These are phyloP conservation scores for Fragaria iinumae DNA, from an alignment of 306 rosid genomes.

Conservation along the genomic window DNA sequence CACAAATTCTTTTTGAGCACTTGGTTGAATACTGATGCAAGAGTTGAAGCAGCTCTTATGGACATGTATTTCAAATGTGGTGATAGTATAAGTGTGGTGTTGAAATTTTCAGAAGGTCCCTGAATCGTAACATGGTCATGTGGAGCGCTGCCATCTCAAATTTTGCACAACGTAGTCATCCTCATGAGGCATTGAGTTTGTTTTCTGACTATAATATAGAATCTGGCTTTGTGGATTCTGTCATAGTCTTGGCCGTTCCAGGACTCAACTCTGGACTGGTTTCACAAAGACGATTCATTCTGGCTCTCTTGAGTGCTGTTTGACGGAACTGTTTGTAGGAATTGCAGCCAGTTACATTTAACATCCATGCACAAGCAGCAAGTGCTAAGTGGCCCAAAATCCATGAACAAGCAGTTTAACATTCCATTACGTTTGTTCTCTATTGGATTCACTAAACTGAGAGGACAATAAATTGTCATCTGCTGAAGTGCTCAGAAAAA, in stretches of 20 bases:
- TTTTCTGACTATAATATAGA: slow-evolving; percentile 17
- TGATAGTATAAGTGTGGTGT: slow-evolving; percentile 21
- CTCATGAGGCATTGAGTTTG: slow-evolving; percentile 32
- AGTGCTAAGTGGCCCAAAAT: neutral
- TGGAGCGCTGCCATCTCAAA: slow-evolving; percentile 35
- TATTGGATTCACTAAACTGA: neutral
- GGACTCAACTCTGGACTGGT: neutral
- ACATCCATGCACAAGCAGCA: neutral
- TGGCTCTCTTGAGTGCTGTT: neutral
- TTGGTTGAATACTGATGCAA: slow-evolving; percentile 23
- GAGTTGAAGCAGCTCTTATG: slow-evolving; percentile 43
- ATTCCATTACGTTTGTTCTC: neutral
- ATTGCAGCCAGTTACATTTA: neutral
- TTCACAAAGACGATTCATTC: neutral
- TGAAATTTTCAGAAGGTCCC: slow-evolving; percentile 28
- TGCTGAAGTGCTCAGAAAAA: neutral
- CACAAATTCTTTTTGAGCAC: slow-evolving; percentile 27
- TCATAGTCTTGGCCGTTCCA: slow-evolving; percentile 33
- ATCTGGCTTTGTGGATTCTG: slow-evolving; percentile 27
- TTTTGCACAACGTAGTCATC: slow-evolving; percentile 22
- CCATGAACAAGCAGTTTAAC: neutral
- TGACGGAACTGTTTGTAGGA: neutral
- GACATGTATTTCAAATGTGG: slow-evolving; percentile 40
- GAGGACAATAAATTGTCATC: neutral
- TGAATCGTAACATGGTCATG: slow-evolving; percentile 25